Conservation (phyloP, 352 stramenopile species). For the Aphanomyces invadans region DNA sequence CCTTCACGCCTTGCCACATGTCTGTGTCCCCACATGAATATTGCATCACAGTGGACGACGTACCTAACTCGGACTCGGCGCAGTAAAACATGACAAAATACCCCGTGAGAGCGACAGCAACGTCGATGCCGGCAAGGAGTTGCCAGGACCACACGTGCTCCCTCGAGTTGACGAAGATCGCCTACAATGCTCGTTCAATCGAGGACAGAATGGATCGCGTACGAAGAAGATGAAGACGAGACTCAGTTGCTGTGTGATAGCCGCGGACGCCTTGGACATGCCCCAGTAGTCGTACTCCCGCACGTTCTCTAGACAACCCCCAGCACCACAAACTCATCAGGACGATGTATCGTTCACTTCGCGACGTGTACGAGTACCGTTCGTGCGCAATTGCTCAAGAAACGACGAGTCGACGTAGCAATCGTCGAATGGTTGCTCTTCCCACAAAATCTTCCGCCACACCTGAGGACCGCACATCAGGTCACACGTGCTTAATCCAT, state of each 20-base stretch:
- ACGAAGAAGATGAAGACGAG: slow-evolving; percentile 86
- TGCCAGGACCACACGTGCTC: slow-evolving; percentile 46
- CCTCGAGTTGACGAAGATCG: slow-evolving; percentile 64
- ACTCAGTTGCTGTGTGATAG: slow-evolving; percentile 85
- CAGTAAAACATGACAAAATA: slow-evolving; percentile 46
- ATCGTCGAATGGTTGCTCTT: slow-evolving; percentile 81
- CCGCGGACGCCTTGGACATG: slow-evolving; percentile 75
- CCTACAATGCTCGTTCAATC: slow-evolving; percentile 31
- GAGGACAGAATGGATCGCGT: slow-evolving; percentile 19
- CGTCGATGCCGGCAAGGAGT: slow-evolving; percentile 48
- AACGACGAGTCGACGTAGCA: slow-evolving; percentile 87
- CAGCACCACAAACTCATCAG: neutral
- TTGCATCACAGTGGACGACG: slow-evolving; percentile 19
- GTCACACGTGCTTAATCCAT: too few relatives aligned
- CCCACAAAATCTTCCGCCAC: slow-evolving; percentile 87
- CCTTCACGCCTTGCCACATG: slow-evolving; percentile 45
- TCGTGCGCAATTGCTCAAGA: slow-evolving; percentile 85
- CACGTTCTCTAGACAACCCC: slow-evolving; percentile 81
- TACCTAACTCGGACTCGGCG: slow-evolving; percentile 18
- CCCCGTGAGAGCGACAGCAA: slow-evolving; percentile 43
- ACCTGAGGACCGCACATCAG: too few relatives aligned
- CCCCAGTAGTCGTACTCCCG: slow-evolving; percentile 73
- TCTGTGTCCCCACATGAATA: slow-evolving; percentile 30
- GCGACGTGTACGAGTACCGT: slow-evolving; percentile 58
- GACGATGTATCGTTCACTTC: neutral